Evolutionary conservation across 768 basidiomycete genomes (phyloP).

Genomic region (Lactarius akahatsu): DNA sequence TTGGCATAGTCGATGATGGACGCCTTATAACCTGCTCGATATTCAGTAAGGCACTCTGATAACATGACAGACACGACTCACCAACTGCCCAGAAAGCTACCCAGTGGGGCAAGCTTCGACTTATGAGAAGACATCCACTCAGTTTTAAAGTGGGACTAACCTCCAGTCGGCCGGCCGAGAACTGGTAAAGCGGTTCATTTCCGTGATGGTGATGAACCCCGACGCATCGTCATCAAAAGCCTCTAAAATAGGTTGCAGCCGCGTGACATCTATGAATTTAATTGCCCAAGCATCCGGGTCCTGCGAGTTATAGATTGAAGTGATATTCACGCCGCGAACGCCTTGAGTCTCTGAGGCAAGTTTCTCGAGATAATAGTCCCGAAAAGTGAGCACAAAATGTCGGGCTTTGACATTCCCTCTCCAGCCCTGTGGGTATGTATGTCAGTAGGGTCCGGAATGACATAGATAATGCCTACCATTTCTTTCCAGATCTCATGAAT

Average conservation of each 20-base stretch:
- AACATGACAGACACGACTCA: background rate
- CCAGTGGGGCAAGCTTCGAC: conserved; percentile 35
- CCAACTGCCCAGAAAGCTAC: conserved; percentile 36
- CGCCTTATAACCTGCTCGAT: conserved; percentile 12
- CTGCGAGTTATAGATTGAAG: background rate
- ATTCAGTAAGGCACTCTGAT: background rate
- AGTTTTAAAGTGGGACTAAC: conserved; percentile 10
- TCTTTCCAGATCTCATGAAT: conserved; percentile 30
- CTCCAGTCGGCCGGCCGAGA: conserved; percentile 35
- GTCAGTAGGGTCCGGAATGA: background rate
- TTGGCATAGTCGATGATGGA: conserved; percentile 23
- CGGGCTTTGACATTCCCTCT: conserved; percentile 26
- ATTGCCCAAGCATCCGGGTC: conserved; percentile 35
- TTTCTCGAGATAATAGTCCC: conserved; percentile 36
- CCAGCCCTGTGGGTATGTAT: conserved; percentile 19
- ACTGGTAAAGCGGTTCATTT: conserved; percentile 37
- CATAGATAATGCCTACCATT: conserved; percentile 29
- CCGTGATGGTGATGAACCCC: conserved; percentile 36
- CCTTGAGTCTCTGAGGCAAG: conserved; percentile 6
- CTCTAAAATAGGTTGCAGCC: conserved; percentile 34
- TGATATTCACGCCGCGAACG: background rate
- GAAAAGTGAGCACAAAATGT: conserved; percentile 32
- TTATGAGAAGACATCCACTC: background rate
- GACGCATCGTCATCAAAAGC: conserved; percentile 39
- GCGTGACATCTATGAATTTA: conserved; percentile 27